Evolutionary conservation across 176 grass and related monocot genomes (phyloP).

Genomic region (Raddia distichophylla): DNA sequence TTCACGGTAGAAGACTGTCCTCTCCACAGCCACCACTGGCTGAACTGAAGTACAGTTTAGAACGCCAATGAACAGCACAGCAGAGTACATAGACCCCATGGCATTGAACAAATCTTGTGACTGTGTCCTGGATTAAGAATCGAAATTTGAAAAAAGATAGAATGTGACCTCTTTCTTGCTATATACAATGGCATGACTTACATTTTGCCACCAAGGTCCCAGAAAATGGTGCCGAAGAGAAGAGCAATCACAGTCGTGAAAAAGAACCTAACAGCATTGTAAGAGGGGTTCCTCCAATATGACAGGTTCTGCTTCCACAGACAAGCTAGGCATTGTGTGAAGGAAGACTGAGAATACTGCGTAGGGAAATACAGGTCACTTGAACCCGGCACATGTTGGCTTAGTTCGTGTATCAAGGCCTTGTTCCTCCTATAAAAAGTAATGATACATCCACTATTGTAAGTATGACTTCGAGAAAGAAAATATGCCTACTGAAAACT

Average conservation of each 20-base stretch:
- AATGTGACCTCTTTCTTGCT: not conserved
- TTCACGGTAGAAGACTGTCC: conserved; percentile 93
- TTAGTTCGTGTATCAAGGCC: conserved; percentile 68
- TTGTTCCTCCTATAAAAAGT: conserved; percentile 67
- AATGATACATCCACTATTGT: conserved; percentile 6
- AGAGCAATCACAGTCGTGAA: conserved; percentile 67
- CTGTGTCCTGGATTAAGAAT: conserved; percentile 42
- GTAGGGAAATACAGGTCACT: conserved; percentile 74
- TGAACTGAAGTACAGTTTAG: conserved; percentile 77
- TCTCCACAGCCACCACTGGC: conserved; percentile 77
- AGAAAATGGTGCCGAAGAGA: conserved; percentile 84
- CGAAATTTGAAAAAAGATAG: not conserved
- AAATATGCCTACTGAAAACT: not conserved
- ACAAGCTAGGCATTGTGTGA: conserved; percentile 75
- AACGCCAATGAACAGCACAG: conserved; percentile 70
- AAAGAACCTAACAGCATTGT: conserved; percentile 71
- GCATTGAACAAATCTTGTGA: conserved; percentile 75
- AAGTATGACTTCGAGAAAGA: conserved; percentile 22
- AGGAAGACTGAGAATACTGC: conserved; percentile 57
- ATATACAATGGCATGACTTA: conserved; percentile 44
- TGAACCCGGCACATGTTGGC: conserved; percentile 49
- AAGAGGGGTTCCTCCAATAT: conserved; percentile 94
- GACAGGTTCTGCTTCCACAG: conserved; percentile 87
- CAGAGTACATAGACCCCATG: conserved; percentile 87
- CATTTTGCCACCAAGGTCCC: conserved; percentile 80